A percentile compares a stretch with the other conserved stretches of the same genome.
Evolutionary conservation across 1,284 basidiomycete species (phyloP).

Genomic region (Papiliotrema terrestris): DNA sequence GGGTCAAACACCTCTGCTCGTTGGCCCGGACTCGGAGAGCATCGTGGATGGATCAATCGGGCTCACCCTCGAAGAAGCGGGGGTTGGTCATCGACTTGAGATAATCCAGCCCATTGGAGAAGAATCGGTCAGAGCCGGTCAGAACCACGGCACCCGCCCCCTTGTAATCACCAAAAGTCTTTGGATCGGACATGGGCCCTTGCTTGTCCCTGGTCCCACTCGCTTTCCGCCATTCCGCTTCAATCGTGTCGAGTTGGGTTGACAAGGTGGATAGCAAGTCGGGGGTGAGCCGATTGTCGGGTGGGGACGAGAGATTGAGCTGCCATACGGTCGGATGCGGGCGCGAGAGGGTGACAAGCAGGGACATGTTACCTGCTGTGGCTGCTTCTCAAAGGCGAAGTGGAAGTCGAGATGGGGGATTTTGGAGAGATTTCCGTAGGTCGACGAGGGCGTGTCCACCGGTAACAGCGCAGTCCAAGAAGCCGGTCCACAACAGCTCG

Average conservation of each 20-base stretch:
- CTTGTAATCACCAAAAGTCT: slow-evolving; percentile 50
- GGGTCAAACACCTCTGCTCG: slow-evolving; percentile 45
- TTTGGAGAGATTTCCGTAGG: background rate
- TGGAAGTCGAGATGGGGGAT: background rate
- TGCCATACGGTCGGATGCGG: slow-evolving; percentile 36
- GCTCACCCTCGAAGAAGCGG: slow-evolving; percentile 69
- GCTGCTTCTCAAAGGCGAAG: background rate
- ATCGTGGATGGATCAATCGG: background rate
- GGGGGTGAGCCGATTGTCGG: slow-evolving; percentile 48
- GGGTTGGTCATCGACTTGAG: slow-evolving; percentile 61
- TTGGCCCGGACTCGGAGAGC: background rate
- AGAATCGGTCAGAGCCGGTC: slow-evolving; percentile 78
- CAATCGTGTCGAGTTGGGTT: slow-evolving; percentile 67
- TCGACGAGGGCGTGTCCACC: background rate
- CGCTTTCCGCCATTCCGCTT: slow-evolving; percentile 68
- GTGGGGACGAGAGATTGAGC: slow-evolving; percentile 41
- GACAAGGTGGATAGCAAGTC: slow-evolving; percentile 36
- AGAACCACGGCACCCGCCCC: slow-evolving; percentile 67
- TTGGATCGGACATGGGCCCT: slow-evolving; percentile 40
- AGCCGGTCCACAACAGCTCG: no score
- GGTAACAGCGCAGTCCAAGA: background rate
- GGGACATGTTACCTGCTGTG: slow-evolving; percentile 2
- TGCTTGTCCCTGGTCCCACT: slow-evolving; percentile 47
- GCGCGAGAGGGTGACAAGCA: slow-evolving; percentile 27
- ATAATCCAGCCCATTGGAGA: slow-evolving; percentile 81